Conservation (phyloP, 495 filamentous ascomycete genomes). For the Delitschia confertaspora region DNA sequence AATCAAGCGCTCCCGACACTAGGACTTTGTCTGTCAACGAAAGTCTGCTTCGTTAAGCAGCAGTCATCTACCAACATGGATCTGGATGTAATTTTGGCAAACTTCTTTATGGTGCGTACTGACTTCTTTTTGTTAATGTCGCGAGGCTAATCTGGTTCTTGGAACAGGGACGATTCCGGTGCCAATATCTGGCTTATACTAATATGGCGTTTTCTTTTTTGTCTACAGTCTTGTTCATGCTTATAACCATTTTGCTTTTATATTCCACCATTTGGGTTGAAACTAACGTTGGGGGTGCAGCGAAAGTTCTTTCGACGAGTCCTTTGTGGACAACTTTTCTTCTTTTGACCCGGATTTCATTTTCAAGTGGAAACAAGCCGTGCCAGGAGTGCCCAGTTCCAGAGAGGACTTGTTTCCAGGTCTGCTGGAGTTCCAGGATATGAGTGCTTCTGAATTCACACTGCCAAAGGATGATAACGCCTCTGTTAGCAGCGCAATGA, state of each 20-base stretch:
- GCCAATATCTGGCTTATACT: no score
- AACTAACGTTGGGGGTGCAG: constrained; percentile 25
- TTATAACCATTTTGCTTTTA: constrained; percentile 2
- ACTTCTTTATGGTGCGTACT: no score
- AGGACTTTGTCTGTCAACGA: no score
- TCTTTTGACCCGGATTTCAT: constrained; percentile 22
- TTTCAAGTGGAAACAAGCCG: constrained; percentile 28
- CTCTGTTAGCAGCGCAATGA: constrained; percentile 26
- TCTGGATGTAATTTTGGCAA: no score
- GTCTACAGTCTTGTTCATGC: constrained; percentile 1
- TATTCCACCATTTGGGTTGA: constrained; percentile 3
- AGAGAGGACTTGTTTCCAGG: constrained; percentile 21
- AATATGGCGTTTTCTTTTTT: constrained; percentile 21
- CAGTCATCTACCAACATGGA: no score
- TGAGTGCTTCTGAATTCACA: constrained; percentile 11
- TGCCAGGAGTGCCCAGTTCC: constrained; percentile 16
- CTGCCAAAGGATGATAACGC: constrained; percentile 20
- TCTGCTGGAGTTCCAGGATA: constrained; percentile 10
- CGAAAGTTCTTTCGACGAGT: constrained; percentile 21
- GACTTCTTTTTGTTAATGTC: no score
- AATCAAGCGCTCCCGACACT: no score
- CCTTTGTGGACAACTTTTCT: constrained; percentile 17
- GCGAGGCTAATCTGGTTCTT: no score
- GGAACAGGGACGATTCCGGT: no score
- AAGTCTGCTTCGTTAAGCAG: no score